Conservation (phyloP, 257 asterid genomes). For the Solanum chiquidenum region DNA sequence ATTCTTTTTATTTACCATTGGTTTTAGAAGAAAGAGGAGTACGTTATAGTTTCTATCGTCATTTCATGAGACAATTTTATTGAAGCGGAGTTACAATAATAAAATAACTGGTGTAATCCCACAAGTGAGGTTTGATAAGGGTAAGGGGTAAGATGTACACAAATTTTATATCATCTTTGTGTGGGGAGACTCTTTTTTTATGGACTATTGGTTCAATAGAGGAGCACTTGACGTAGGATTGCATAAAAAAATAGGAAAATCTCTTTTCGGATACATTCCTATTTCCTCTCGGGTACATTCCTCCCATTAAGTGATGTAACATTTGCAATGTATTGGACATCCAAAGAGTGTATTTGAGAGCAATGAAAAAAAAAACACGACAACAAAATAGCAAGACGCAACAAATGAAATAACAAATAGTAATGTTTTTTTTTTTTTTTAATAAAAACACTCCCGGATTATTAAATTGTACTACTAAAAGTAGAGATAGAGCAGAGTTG, state of each 20-base stretch:
- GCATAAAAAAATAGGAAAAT: too few relatives aligned
- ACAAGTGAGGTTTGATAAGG: background rate
- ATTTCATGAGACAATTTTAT: background rate
- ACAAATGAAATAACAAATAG: too few relatives aligned
- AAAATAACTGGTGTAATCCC: too few relatives aligned
- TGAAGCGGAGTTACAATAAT: background rate
- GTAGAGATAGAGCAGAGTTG: accelerated
- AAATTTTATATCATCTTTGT: too few relatives aligned
- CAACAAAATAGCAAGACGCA: background rate
- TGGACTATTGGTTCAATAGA: too few relatives aligned
- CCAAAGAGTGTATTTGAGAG: background rate
- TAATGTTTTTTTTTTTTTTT: background rate
- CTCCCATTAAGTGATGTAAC: too few relatives aligned
- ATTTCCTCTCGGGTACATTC: too few relatives aligned
- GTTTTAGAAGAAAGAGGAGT: background rate
- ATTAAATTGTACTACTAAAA: background rate
- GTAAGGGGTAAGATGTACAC: too few relatives aligned
- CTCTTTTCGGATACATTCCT: accelerated
- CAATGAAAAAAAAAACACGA: too few relatives aligned
- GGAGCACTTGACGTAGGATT: too few relatives aligned
- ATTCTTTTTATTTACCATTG: background rate
- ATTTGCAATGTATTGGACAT: background rate
- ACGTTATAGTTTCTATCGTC: background rate
- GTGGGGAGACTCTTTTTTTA: too few relatives aligned
- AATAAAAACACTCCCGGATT: too few relatives aligned